Conservation (phyloP, 2,329 filamentous ascomycete genomes). For the Leptographium radiaticola region DNA sequence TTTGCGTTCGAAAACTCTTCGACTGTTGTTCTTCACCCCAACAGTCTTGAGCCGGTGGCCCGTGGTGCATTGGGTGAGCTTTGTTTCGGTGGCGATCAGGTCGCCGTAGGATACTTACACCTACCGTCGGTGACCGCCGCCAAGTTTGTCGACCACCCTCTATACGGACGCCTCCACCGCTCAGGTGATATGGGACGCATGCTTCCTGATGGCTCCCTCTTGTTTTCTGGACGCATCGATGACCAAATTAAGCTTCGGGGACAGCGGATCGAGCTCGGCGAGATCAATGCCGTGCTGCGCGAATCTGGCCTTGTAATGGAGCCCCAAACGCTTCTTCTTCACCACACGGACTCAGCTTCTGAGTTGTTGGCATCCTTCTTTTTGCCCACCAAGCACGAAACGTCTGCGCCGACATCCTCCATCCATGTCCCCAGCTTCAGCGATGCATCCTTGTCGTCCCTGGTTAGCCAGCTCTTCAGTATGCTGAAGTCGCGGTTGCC, state of each 20-base stretch:
- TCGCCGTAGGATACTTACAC: slow-evolving; percentile 63
- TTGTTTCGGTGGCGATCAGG: slow-evolving; percentile 76
- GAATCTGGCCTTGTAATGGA: slow-evolving; percentile 38
- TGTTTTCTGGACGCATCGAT: slow-evolving; percentile 61
- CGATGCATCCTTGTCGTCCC: slow-evolving; percentile 7
- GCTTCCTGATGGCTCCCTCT: slow-evolving; percentile 60
- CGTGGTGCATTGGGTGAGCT: slow-evolving; percentile 67
- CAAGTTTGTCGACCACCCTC: slow-evolving; percentile 57
- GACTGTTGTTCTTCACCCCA: slow-evolving; percentile 44
- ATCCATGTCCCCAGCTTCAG: slow-evolving; percentile 27
- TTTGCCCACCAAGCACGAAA: slow-evolving; percentile 26
- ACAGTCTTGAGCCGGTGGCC: slow-evolving; percentile 42
- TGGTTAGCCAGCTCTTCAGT: slow-evolving; percentile 36
- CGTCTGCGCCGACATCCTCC: slow-evolving; percentile 4
- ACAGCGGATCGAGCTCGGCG: slow-evolving; percentile 64
- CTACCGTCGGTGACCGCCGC: slow-evolving; percentile 45
- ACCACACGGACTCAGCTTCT: slow-evolving; percentile 20
- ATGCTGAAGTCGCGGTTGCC: slow-evolving; percentile 45
- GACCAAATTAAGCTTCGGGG: slow-evolving; percentile 74
- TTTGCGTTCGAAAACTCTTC: slow-evolving; percentile 64
- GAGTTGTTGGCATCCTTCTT: slow-evolving; percentile 59
- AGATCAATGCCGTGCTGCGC: slow-evolving; percentile 54
- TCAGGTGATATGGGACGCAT: slow-evolving; percentile 74
- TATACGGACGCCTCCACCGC: slow-evolving; percentile 62
- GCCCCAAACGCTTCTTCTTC: slow-evolving; percentile 49